Conservation (phyloP, 1,284 basidiomycete species). For the Irpex rosettiformis region DNA sequence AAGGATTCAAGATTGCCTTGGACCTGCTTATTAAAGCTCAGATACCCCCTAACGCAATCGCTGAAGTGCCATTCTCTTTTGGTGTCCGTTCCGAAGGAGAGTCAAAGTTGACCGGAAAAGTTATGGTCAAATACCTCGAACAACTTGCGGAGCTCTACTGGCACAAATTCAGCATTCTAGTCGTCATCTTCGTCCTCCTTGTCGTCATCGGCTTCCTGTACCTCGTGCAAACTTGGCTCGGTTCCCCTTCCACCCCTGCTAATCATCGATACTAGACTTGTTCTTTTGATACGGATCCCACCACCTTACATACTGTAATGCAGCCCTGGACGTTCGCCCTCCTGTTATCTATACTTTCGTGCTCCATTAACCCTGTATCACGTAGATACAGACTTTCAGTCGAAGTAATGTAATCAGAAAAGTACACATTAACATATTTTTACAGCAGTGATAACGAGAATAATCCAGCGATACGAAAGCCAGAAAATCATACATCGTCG, state of each 20-base stretch:
- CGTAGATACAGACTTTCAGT: background rate
- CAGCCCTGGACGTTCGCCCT: background rate
- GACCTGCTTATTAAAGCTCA: slow-evolving; percentile 32
- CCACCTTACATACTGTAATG: background rate
- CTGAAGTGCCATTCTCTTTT: slow-evolving; percentile 33
- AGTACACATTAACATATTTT: background rate
- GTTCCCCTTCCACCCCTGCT: background rate
- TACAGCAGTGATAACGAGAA: background rate
- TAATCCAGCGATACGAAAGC: background rate
- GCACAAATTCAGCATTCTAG: slow-evolving; percentile 25
- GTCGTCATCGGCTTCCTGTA: slow-evolving; percentile 12
- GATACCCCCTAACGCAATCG: slow-evolving; percentile 26
- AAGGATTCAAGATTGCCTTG: slow-evolving; percentile 33
- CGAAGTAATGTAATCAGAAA: background rate
- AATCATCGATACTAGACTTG: background rate
- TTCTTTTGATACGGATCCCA: background rate
- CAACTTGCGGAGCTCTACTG: slow-evolving; percentile 33
- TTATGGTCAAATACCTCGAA: slow-evolving; percentile 31
- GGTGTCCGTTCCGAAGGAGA: slow-evolving; percentile 31
- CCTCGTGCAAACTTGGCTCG: slow-evolving; percentile 12
- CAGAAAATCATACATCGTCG: background rate
- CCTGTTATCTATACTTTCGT: background rate
- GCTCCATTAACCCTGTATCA: background rate
- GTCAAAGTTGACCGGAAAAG: slow-evolving; percentile 31
- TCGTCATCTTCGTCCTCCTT: slow-evolving; percentile 21